phyloP scores from a whole-genome alignment of 306 rosid species.

The Rosa chinensis region DNA sequence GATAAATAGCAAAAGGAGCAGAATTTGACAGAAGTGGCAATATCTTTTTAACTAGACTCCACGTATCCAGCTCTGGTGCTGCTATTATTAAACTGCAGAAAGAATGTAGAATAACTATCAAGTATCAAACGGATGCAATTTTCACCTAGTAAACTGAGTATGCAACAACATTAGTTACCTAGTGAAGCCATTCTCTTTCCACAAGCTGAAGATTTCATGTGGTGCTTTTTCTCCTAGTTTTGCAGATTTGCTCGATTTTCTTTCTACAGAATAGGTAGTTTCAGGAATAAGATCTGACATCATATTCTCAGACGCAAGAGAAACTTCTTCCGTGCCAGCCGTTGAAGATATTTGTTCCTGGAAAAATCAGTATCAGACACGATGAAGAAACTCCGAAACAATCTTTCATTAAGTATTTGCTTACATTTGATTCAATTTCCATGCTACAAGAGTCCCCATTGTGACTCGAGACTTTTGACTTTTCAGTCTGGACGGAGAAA shows the following conservation, averaged over 20 bases:
- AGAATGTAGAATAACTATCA: background rate
- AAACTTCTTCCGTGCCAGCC: slow-evolving; percentile 40
- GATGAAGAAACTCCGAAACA: slow-evolving; percentile 9
- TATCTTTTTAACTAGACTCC: slow-evolving; percentile 61
- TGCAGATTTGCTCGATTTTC: slow-evolving; percentile 48
- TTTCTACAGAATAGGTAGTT: slow-evolving; percentile 28
- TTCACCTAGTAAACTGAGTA: background rate
- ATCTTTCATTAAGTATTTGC: slow-evolving; percentile 23
- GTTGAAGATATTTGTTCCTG: slow-evolving; percentile 51
- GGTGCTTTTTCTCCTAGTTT: slow-evolving; percentile 83
- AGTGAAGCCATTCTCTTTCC: slow-evolving; percentile 91
- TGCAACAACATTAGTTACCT: slow-evolving; percentile 47
- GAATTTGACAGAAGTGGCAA: slow-evolving; percentile 80
- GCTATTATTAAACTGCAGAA: slow-evolving; percentile 74
- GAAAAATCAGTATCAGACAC: slow-evolving; percentile 20
- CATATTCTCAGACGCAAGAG: slow-evolving; percentile 38
- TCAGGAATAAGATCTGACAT: slow-evolving; percentile 40
- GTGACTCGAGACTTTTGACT: slow-evolving; percentile 34
- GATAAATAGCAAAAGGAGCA: slow-evolving; percentile 94
- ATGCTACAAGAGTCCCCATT: slow-evolving; percentile 37
- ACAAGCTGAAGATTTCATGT: slow-evolving; percentile 52
- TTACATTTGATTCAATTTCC: slow-evolving; percentile 54
- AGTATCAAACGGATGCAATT: background rate
- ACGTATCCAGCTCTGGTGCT: slow-evolving; percentile 79
- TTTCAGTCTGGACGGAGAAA: slow-evolving; percentile 38